These are phyloP conservation scores for Termitomyces sp. DNA, from an alignment of 768 basidiomycete genomes.

Conservation along the genomic window DNA sequence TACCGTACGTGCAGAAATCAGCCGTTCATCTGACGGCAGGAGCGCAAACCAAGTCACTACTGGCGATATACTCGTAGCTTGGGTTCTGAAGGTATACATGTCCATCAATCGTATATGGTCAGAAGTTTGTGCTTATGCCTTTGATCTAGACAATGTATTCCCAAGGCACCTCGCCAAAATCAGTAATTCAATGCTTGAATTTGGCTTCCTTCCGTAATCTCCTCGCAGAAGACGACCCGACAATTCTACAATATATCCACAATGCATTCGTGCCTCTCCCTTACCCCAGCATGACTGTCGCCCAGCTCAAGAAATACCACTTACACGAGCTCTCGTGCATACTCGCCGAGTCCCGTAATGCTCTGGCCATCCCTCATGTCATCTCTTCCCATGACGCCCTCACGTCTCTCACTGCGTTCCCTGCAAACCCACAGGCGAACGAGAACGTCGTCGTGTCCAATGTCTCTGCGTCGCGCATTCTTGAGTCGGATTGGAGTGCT, in stretches of 20 bases:
- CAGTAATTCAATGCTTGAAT: constrained; percentile 29
- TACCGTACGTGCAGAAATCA: constrained; percentile 20
- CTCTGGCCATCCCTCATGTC: constrained; percentile 23
- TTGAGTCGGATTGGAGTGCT: constrained; percentile 33
- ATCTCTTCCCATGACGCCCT: constrained; percentile 20
- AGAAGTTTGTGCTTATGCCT: neutral
- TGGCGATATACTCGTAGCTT: constrained; percentile 35
- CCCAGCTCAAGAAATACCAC: constrained; percentile 23
- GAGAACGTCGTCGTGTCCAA: constrained; percentile 34
- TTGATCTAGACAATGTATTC: constrained; percentile 28
- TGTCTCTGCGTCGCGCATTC: constrained; percentile 33
- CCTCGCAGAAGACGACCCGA: constrained; percentile 16
- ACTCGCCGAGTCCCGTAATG: constrained; percentile 16
- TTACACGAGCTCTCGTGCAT: constrained; percentile 22
- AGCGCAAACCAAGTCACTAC: constrained; percentile 21
- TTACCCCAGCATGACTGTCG: constrained; percentile 31
- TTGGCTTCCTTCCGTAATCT: constrained; percentile 31
- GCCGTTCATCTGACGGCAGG: constrained; percentile 9
- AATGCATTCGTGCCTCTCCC: constrained; percentile 35
- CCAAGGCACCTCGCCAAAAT: constrained; percentile 21
- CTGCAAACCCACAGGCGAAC: constrained; percentile 26
- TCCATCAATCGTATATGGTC: neutral
- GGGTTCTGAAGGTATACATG: constrained; percentile 30
- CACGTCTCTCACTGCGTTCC: constrained; percentile 23
- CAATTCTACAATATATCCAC: constrained; percentile 25